A percentile compares a stretch with the other conserved stretches of the same genome.
Evolutionary conservation across 2,329 filamentous ascomycete species (phyloP).

Genomic region (Pseudopyrenochaeta lycopersici): DNA sequence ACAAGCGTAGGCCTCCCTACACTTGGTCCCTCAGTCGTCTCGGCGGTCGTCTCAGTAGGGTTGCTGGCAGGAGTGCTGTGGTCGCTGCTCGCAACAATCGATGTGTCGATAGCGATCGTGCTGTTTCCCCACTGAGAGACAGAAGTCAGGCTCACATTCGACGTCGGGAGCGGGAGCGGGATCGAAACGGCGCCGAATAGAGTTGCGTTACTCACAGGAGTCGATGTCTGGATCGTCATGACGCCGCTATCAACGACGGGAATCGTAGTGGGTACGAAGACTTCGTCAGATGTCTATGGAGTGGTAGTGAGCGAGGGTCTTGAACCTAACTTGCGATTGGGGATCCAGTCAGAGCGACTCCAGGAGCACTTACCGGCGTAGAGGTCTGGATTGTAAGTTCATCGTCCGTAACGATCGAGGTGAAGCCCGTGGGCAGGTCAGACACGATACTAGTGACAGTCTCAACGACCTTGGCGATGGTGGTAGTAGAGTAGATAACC

Average conservation of each 20-base stretch:
- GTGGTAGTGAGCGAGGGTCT: neutral
- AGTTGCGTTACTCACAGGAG: constrained; percentile 1
- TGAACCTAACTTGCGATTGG: neutral
- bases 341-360: neutral
- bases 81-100: neutral
- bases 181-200: too few relatives aligned
- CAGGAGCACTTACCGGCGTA: neutral
- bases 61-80: neutral
- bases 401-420: neutral
- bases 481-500: neutral
- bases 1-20: neutral
- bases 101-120: neutral
- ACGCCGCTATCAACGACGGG: neutral
- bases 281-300: neutral
- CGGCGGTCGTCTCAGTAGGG: neutral
- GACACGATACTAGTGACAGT: neutral
- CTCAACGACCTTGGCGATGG: neutral
- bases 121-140: neutral
- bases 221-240: constrained; percentile 4
- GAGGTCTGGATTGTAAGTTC: neutral
- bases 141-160: too few relatives aligned
- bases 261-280: neutral
- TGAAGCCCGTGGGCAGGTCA: neutral
- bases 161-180: too few relatives aligned
- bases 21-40: neutral